Conservation (phyloP, 2,329 filamentous ascomycete species). For the Lasiodiplodia sp. region DNA sequence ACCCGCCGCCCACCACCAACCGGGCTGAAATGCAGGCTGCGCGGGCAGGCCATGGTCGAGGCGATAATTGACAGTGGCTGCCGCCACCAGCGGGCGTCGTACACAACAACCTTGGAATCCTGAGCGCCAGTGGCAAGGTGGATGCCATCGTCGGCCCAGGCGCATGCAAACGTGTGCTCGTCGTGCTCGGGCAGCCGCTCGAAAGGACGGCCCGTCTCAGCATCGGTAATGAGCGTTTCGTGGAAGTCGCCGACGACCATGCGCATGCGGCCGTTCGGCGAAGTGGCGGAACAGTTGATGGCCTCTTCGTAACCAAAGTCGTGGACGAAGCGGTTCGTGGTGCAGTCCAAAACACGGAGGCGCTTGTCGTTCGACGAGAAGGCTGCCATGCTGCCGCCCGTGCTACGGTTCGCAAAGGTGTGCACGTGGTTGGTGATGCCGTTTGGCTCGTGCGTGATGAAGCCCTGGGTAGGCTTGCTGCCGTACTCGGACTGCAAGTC, state of each 20-base stretch:
- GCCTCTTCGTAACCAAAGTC: slow-evolving; percentile 65
- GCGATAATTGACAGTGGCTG: slow-evolving; percentile 63
- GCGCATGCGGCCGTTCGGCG: slow-evolving; percentile 74
- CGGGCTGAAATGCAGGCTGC: slow-evolving; percentile 76
- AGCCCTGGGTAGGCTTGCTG: slow-evolving; percentile 50
- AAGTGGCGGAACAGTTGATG: slow-evolving; percentile 76
- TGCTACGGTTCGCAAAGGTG: slow-evolving; percentile 57
- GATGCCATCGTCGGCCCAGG: slow-evolving; percentile 80
- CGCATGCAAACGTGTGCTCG: slow-evolving; percentile 78
- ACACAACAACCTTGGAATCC: slow-evolving; percentile 75
- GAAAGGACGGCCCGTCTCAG: slow-evolving; percentile 68
- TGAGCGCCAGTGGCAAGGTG: slow-evolving; percentile 80
- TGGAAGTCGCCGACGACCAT: slow-evolving; percentile 75
- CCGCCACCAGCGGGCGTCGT: slow-evolving; percentile 76
- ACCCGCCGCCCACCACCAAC: slow-evolving; percentile 71
- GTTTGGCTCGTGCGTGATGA: slow-evolving; percentile 58
- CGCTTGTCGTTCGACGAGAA: slow-evolving; percentile 66
- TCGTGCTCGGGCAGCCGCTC: slow-evolving; percentile 68
- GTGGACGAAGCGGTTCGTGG: slow-evolving; percentile 65
- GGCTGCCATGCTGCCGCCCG: slow-evolving; percentile 57
- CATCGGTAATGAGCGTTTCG: slow-evolving; percentile 72
- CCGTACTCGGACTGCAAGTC: slow-evolving; percentile 48
- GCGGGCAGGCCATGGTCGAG: slow-evolving; percentile 72
- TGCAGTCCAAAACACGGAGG: slow-evolving; percentile 62
- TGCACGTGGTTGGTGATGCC: slow-evolving; percentile 68